Evolutionary conservation across 306 rosid species (phyloP).

Genomic region (Notholithocarpus densiflorus): DNA sequence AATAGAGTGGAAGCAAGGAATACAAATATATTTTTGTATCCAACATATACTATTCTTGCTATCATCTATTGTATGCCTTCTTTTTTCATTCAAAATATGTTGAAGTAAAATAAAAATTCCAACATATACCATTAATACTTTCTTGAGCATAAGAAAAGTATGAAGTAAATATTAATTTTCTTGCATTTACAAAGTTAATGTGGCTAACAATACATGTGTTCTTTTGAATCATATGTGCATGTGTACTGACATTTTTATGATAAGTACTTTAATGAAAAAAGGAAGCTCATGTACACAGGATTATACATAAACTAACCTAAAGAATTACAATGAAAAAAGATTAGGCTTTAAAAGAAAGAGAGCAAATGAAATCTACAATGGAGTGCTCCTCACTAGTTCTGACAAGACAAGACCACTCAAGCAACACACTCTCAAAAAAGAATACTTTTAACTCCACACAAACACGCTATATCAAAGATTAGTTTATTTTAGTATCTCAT

Average conservation of each 20-base stretch:
- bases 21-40: neutral
- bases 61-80: neutral
- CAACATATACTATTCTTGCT: neutral
- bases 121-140: neutral
- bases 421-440: too few relatives aligned
- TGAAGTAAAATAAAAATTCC: neutral
- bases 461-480: neutral
- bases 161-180: neutral
- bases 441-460: neutral
- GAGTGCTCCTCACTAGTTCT: too few relatives aligned
- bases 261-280: too few relatives aligned
- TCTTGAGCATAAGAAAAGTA: neutral
- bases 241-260: neutral
- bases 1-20: neutral
- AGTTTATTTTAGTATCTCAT: neutral
- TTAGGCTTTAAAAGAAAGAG: too few relatives aligned
- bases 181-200: neutral
- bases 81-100: neutral
- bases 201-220: neutral
- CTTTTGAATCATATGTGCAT: neutral
- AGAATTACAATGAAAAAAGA: too few relatives aligned
- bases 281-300: too few relatives aligned
- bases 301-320: too few relatives aligned
- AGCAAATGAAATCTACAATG: too few relatives aligned
- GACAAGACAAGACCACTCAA: too few relatives aligned